A percentile compares a stretch with the other conserved stretches of the same genome.
phyloP scores from a whole-genome alignment of 2,329 filamentous ascomycete species.

The Talaromyces verruculosus region DNA sequence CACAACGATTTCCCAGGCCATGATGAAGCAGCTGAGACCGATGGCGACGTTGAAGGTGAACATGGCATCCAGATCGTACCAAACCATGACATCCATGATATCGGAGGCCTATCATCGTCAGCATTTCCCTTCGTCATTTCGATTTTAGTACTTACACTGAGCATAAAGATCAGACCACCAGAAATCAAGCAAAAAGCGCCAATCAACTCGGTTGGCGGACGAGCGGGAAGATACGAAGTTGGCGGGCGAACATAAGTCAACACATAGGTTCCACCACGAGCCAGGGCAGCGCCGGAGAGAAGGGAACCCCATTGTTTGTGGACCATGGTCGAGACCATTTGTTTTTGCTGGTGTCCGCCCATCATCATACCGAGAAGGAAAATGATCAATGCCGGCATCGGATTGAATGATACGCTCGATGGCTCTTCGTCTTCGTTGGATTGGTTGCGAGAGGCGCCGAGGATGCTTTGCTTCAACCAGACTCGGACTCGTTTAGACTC shows the following conservation, averaged over 20 bases:
- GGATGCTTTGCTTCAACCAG: constrained; percentile 50
- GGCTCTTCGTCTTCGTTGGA: constrained; percentile 39
- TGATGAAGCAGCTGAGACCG: constrained; percentile 76
- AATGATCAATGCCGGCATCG: constrained; percentile 82
- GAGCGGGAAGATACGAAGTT: constrained; percentile 73
- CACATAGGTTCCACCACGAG: constrained; percentile 76
- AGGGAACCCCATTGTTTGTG: constrained; percentile 92
- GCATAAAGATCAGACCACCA: constrained; percentile 89
- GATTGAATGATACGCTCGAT: constrained; percentile 71
- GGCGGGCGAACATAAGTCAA: constrained; percentile 78
- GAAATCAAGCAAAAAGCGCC: constrained; percentile 81
- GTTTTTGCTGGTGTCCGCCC: constrained; percentile 82
- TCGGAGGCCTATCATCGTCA: constrained; percentile 62
- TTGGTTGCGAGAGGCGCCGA: constrained; percentile 39
- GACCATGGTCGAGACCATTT: constrained; percentile 84
- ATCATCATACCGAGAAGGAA: constrained; percentile 90
- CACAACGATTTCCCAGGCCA: constrained; percentile 78
- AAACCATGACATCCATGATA: constrained; percentile 73
- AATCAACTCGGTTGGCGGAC: constrained; percentile 88
- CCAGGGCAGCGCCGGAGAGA: constrained; percentile 75
- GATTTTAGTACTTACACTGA: constrained; percentile 59
- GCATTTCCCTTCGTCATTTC: not conserved
- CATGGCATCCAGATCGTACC: constrained; percentile 80
- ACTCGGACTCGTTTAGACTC: constrained; percentile 71
- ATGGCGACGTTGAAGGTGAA: constrained; percentile 87